Conservation (phyloP, 306 rosid genomes). For the Acacia acuminata region DNA sequence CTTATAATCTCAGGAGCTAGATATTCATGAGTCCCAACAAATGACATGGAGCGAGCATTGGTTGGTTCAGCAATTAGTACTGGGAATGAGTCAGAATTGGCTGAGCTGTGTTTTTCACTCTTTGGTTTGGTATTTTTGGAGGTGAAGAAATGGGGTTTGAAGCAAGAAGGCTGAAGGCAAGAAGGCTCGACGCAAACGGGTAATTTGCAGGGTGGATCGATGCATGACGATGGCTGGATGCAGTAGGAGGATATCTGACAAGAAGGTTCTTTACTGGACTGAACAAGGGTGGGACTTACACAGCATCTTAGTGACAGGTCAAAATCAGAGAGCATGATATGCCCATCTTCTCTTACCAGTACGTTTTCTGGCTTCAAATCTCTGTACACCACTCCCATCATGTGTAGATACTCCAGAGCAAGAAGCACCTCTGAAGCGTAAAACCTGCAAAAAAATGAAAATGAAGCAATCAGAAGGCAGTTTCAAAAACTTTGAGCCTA, state of each 20-base stretch:
- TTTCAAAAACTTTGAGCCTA: neutral
- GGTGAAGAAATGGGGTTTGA: slow-evolving; percentile 45
- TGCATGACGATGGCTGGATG: slow-evolving; percentile 53
- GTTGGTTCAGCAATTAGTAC: slow-evolving; percentile 62
- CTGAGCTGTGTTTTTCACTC: slow-evolving; percentile 26
- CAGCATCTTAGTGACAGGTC: slow-evolving; percentile 55
- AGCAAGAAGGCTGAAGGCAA: slow-evolving; percentile 66
- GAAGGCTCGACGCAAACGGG: slow-evolving; percentile 54
- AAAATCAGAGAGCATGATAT: slow-evolving; percentile 67
- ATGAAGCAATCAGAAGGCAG: neutral
- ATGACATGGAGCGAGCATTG: slow-evolving; percentile 60
- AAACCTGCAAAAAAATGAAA: slow-evolving; percentile 43
- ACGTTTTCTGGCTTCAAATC: slow-evolving; percentile 66
- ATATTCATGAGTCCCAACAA: slow-evolving; percentile 68
- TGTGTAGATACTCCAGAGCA: slow-evolving; percentile 63
- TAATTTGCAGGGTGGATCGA: slow-evolving; percentile 57
- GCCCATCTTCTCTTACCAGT: slow-evolving; percentile 63
- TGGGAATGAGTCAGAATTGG: slow-evolving; percentile 44
- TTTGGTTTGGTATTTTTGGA: slow-evolving; percentile 38
- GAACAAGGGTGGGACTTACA: slow-evolving; percentile 63
- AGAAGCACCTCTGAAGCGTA: slow-evolving; percentile 65
- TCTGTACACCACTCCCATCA: slow-evolving; percentile 75
- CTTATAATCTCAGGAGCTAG: slow-evolving; percentile 66
- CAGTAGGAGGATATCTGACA: slow-evolving; percentile 53
- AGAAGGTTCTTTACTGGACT: slow-evolving; percentile 42